phyloP scores from a whole-genome alignment of 169 alveolate genomes.

The Eimeria brunetti region DNA sequence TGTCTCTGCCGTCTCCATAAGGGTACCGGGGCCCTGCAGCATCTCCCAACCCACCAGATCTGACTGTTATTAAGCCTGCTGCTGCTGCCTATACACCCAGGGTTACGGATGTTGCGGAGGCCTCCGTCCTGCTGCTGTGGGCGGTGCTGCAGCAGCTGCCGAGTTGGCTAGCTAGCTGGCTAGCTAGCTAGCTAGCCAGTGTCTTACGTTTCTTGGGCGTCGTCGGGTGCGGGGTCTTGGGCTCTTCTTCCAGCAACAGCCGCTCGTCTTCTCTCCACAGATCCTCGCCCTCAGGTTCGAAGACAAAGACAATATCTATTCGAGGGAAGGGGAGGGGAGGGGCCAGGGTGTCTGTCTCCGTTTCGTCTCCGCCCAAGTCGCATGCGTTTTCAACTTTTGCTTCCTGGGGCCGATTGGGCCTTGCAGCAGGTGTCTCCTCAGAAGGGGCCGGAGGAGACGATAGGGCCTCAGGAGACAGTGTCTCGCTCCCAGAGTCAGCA shows the following conservation, averaged over 20 bases:
- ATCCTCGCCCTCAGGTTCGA: slow-evolving; percentile 41
- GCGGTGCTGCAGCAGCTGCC: not conserved
- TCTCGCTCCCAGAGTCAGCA: not conserved
- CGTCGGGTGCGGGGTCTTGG: not conserved
- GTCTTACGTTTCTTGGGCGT: not conserved
- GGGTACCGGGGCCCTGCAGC: not conserved
- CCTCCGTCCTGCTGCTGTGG: not conserved
- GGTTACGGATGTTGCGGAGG: not conserved
- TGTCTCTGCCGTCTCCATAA: slow-evolving; percentile 41
- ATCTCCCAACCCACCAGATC: not conserved
- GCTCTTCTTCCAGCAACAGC: slow-evolving; percentile 25
- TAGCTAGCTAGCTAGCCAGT: not conserved
- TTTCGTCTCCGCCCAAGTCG: not conserved
- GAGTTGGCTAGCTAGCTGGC: not conserved
- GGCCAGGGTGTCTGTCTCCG: not conserved
- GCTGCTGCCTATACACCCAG: not conserved
- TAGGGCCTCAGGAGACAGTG: not conserved
- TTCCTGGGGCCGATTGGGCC: not conserved
- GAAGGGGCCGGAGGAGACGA: not conserved
- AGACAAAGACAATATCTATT: slow-evolving; percentile 40
- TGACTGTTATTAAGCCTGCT: not conserved
- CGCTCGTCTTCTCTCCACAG: not conserved
- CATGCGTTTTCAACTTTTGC: not conserved
- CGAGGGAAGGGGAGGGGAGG: not conserved
- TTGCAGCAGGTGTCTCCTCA: not conserved